Conservation (phyloP, 2,329 filamentous ascomycete species). For the Atkinsonella hypoxylon region DNA sequence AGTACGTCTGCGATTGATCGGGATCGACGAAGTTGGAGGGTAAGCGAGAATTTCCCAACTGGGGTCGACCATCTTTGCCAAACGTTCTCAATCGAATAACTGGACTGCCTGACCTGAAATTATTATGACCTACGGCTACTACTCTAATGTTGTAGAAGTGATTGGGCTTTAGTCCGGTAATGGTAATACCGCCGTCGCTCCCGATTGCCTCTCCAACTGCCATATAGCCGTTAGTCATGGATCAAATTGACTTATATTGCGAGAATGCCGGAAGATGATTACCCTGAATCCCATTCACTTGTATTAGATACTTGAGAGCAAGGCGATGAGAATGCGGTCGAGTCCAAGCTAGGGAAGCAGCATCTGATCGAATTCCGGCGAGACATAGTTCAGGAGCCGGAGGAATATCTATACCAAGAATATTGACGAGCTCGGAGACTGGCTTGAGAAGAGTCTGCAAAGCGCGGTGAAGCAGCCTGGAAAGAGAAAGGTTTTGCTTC, state of each 20-base stretch:
- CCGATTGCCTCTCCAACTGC: constrained; percentile 67
- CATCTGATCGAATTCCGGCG: constrained; percentile 76
- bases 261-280: constrained; percentile 20
- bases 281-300: constrained; percentile 90
- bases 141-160: constrained; percentile 91
- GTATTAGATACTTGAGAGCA: constrained; percentile 79
- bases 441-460: constrained; percentile 85
- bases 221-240: background rate
- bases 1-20: constrained; percentile 29
- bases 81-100: constrained; percentile 76
- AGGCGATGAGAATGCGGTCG: constrained; percentile 52
- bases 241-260: background rate
- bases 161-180: constrained; percentile 74
- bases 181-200: constrained; percentile 55
- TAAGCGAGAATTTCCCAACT: constrained; percentile 42
- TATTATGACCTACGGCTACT: constrained; percentile 79
- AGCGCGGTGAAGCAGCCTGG: constrained; percentile 72
- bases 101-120: constrained; percentile 82
- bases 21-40: constrained; percentile 44
- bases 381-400: constrained; percentile 81
- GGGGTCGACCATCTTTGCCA: constrained; percentile 50
- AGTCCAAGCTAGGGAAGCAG: constrained; percentile 86
- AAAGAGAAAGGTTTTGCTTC: background rate
- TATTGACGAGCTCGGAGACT: constrained; percentile 78
- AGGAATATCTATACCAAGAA: constrained; percentile 89